A percentile compares a stretch with the other conserved stretches of the same genome.
These are phyloP conservation scores for Gentiana dahurica DNA, from an alignment of 257 asterid species.

Conservation along the genomic window DNA sequence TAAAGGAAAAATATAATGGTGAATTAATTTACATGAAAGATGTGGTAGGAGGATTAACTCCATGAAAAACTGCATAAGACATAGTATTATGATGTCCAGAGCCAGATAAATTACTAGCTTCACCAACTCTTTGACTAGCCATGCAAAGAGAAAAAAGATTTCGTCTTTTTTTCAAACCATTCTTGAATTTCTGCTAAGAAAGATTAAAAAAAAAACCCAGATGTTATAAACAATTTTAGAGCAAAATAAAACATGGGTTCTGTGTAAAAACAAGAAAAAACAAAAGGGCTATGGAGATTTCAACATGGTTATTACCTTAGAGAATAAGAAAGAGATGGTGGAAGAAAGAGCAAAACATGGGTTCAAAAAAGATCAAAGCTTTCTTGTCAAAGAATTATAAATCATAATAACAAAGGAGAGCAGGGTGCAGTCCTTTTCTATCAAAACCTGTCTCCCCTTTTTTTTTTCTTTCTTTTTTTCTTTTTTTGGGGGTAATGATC, in stretches of 20 bases:
- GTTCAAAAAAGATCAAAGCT: slow-evolving; percentile 28
- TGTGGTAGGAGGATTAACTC: slow-evolving; percentile 37
- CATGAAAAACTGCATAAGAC: slow-evolving; percentile 49
- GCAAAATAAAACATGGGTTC: background rate
- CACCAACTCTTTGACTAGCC: slow-evolving; percentile 68
- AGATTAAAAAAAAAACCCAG: slow-evolving; percentile 1
- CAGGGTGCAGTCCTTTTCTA: slow-evolving; percentile 20
- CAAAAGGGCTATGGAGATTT: slow-evolving; percentile 5
- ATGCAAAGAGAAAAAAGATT: slow-evolving; percentile 32
- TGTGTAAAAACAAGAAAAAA: background rate
- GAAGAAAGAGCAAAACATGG: slow-evolving; percentile 1
- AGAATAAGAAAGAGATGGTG: slow-evolving; percentile 10
- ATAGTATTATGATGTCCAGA: slow-evolving; percentile 41
- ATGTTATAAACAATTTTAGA: background rate
- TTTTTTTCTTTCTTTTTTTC: slow-evolving; percentile 10
- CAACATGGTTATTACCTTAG: background rate
- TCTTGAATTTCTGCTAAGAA: slow-evolving; percentile 8
- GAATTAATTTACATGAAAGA: slow-evolving; percentile 36
- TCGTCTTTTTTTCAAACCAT: slow-evolving; percentile 26
- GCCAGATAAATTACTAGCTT: slow-evolving; percentile 27
- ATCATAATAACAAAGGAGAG: slow-evolving; percentile 8
- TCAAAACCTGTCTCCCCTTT: slow-evolving; percentile 12
- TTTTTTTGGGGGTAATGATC: slow-evolving; percentile 6
- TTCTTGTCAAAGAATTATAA: slow-evolving; percentile 32
- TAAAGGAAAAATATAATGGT: background rate